Evolutionary conservation across 352 stramenopile genomes (phyloP), one percentile per base, ranked within the genome.

Genomic region (Aphanomyces stellatus): DNA sequence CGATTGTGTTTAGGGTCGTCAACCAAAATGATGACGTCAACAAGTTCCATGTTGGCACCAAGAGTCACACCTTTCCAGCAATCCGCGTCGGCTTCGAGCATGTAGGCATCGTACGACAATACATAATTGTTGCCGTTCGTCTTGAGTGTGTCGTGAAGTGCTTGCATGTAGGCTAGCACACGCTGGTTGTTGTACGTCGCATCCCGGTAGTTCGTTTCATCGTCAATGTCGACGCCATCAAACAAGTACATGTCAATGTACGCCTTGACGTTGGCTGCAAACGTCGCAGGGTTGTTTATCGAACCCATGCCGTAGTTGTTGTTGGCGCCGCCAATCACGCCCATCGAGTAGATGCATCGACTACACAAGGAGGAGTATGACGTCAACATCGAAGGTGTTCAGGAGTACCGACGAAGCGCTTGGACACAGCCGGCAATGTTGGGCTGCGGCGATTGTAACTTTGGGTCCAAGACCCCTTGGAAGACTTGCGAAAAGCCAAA

Each of bases 41-140:
- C 37, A 17, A 43, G 17, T 17, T 43, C 8, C 37, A 17, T 43
- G 17, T 43, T 17, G 8, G 17, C 17, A 43, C 37, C 8, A 8
- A 43, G 8, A 43, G 8, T 17, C 57, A 46, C 53, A 27, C 57
- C 35, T 41, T 67, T 55, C 7, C 27, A 59, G 41, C 60, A 67
- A 3, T 25, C 37, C 2, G 51, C 15, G 31, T 19, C 64, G 22
- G 73, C 75, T 40, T 85, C 77, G 57, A 80, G 75, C 48, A 92
- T 88, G 51, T 92, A 92, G 4, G 75, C 79, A 61, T 92, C 84
- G 57, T 92, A 92, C 1, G 82, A 84, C 25, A 92, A 68, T 25
- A 90, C 56, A 15, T 85, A 63, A 7, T 67, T 70, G 35, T 71
- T 66, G n/a, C 57, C 55, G 2, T 75, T 67, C 11, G 41, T 11